phyloP scores from a whole-genome alignment of 1,284 basidiomycete species.

The Heterobasidion occidentale region DNA sequence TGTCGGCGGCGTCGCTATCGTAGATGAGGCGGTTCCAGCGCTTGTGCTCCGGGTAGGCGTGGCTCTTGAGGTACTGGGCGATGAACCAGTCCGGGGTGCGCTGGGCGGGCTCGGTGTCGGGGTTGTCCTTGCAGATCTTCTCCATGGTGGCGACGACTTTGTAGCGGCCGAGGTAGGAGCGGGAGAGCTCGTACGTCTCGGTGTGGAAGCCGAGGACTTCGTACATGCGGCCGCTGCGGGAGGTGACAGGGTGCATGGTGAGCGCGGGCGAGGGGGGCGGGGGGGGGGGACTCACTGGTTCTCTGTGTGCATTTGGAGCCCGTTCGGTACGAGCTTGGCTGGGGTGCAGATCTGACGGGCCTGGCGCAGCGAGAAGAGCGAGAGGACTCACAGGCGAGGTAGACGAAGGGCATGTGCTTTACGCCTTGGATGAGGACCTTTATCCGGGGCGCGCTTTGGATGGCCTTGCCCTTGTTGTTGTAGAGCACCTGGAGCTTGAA shows the following conservation, averaged over 20 bases:
- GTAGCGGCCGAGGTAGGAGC: conserved; percentile 35
- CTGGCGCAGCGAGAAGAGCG: background rate
- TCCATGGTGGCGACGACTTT: conserved; percentile 15
- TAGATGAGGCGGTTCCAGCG: conserved; percentile 26
- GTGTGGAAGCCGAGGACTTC: conserved; percentile 35
- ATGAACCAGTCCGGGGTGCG: conserved; percentile 45
- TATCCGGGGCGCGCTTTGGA: background rate
- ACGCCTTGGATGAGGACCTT: conserved; percentile 2
- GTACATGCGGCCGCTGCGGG: conserved; percentile 27
- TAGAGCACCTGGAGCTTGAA: background rate
- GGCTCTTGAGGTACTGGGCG: conserved; percentile 22
- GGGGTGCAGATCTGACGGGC: background rate
- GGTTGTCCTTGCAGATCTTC: conserved; percentile 22
- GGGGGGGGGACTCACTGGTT: conserved; percentile 6
- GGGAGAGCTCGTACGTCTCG: conserved; percentile 32
- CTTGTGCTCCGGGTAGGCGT: conserved; percentile 19
- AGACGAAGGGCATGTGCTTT: conserved; percentile 28
- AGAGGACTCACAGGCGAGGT: conserved; percentile 30
- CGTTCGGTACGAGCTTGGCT: conserved; percentile 12
- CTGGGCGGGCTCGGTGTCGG: conserved; percentile 20
- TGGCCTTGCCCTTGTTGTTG: background rate
- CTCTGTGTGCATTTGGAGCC: conserved; percentile 12
- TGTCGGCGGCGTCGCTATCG: conserved; percentile 1
- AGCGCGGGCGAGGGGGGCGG: background rate
- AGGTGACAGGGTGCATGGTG: background rate